Percentiles rank a stretch among this genome's conserved stretches.
phyloP scores from a whole-genome alignment of 345 rosid genomes.

The Pugionium cornutum region DNA sequence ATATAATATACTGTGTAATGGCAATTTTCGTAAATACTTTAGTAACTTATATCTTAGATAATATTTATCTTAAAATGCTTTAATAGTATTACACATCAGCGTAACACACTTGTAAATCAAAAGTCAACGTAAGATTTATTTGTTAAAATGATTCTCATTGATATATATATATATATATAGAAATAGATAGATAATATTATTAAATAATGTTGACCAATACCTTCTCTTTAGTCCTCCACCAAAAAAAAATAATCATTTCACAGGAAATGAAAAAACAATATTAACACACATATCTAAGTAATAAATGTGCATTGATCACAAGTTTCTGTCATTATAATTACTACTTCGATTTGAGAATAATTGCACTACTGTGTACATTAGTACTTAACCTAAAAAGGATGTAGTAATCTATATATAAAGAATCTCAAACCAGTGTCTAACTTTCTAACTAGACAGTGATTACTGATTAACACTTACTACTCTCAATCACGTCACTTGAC shows the following conservation, averaged over 20 bases:
- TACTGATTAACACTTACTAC: conserved; percentile 16
- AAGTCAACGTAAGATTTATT: too few relatives aligned
- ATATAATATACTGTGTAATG: too few relatives aligned
- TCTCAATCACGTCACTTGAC: conserved; percentile 14
- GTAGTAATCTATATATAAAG: conserved; percentile 15
- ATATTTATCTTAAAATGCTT: too few relatives aligned
- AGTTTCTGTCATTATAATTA: conserved; percentile 19
- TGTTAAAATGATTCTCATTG: too few relatives aligned
- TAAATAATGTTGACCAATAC: conserved; percentile 5
- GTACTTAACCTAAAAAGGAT: conserved; percentile 26
- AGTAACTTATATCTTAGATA: too few relatives aligned
- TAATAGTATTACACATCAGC: too few relatives aligned
- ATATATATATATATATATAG: too few relatives aligned
- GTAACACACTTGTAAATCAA: too few relatives aligned
- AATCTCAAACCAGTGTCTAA: conserved; percentile 8
- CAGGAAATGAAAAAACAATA: not conserved
- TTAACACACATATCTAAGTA: conserved; percentile 3
- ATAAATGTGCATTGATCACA: conserved; percentile 14
- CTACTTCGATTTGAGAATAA: not conserved
- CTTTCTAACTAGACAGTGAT: conserved; percentile 18
- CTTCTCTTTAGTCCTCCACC: not conserved
- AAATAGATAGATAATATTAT: too few relatives aligned
- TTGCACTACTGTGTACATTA: conserved; percentile 2
- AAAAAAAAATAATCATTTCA: conserved; percentile 13
- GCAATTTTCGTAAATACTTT: too few relatives aligned